Conservation (phyloP, 2,329 filamentous ascomycete species). For the Tolypocladium ovalisporum region DNA sequence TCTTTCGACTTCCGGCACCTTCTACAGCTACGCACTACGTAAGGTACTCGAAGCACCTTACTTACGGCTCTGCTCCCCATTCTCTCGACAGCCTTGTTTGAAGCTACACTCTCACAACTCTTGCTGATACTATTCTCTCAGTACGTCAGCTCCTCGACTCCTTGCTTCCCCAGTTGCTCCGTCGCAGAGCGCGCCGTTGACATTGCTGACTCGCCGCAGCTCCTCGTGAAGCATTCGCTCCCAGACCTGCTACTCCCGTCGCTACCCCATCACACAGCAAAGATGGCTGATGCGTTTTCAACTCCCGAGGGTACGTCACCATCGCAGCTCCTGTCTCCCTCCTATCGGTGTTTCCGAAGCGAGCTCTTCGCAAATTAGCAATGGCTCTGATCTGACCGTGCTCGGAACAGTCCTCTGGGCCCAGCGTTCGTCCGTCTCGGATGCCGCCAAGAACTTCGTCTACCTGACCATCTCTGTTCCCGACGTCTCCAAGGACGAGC, state of each 20-base stretch:
- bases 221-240: not conserved
- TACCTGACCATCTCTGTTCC: constrained; percentile 85
- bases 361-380: not conserved
- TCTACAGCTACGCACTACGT: constrained; percentile 14
- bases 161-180: not conserved
- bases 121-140: too few relatives aligned
- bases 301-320: constrained; percentile 28
- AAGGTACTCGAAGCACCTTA: not conserved
- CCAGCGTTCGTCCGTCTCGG: constrained; percentile 77
- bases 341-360: not conserved
- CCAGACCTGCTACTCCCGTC: not conserved
- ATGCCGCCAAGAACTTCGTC: constrained; percentile 84
- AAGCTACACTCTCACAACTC: not conserved
- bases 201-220: not conserved
- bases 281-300: constrained; percentile 6
- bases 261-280: not conserved
- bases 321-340: not conserved
- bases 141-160: not conserved
- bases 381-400: not conserved
- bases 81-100: not conserved
- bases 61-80: not conserved
- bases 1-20: constrained; percentile 34
- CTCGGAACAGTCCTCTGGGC: constrained; percentile 75
- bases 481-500: constrained; percentile 64
- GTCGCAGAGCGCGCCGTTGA: not conserved